Base-by-base conservation (phyloP, 768 basidiomycete genomes). In the Roridomyces roridus region DNA sequence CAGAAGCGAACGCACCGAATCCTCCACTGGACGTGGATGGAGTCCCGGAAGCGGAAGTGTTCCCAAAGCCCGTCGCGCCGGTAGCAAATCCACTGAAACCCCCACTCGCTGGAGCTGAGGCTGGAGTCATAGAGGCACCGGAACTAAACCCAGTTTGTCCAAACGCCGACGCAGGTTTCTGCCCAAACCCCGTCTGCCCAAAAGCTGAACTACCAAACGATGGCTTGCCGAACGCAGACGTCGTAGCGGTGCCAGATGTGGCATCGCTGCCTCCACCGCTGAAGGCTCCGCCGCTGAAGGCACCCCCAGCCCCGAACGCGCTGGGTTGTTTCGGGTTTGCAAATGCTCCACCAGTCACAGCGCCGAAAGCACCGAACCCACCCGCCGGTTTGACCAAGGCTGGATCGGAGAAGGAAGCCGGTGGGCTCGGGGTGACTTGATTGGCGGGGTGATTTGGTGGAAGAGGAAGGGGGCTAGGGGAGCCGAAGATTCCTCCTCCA, bases 271-370 rank as follows among this genome's bases (percentile, higher is more conserved):
- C 10, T 35, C 11, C 21, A 44, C 44, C 31, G 59, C n/a, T 29
- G n/a, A 55, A 55, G 10, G 51, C 44, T 1, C 55, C 46, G 11
- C 60, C 55, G 18, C 51, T 45, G 45, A 64, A 67, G 15, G 62
- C 60, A 14, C 79, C 79, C 52, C 81, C 80, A 2, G 79, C 80
- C 41, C 68, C 72, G 61, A 76, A 74, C 1, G 68, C 61, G 14
- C 39, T 63, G 20, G 46, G 20, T 1, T 65, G 56, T 42, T 70
- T 65, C 2, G 75, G 44, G 57, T 67, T 72, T 20, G 68, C 64
- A 50, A 79, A 79, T 5, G 72, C 73, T 37, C 68, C 68, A 4
- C 57, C 62, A 35, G 46, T 51, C 9, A 56, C 48, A 23, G 56
- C 55, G 26, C 54, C 59, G 24, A 72, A 74, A 7, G 65, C 65